Evolutionary conservation across 1,284 basidiomycete genomes (phyloP), one percentile per base, ranked within the genome.

Genomic region (Gomphus bonarii): DNA sequence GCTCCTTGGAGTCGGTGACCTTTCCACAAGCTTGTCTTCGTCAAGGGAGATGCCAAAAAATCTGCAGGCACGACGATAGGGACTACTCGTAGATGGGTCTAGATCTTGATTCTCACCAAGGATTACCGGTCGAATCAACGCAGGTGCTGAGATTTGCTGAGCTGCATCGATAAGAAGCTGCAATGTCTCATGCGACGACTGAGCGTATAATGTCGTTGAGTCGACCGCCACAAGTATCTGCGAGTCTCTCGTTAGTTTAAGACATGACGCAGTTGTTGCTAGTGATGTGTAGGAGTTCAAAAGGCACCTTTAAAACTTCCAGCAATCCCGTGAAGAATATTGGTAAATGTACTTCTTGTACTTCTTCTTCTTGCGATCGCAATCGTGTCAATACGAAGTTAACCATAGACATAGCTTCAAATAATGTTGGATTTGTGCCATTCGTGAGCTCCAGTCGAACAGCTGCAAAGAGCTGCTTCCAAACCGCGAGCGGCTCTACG

Each of bases 401-500:
- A 0, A 81, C 73, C 69, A 91, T 77, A 36, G 70, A 69, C 49
- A 86, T 75, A 7, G 80, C 79, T 72, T 85, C 81, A 38, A 68
- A 68, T 62, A 12, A 64, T 64, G 38, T 71, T 72, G 57, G 56
- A 30, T 50, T 44, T 7, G 73, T 73, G 1, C 20, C 11, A 18
- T 14, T 49, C 65, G 65, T 20, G 14, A 89, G 73, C 60, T 85
- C 79, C 1, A 70, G 61, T 60, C 81, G 71, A 42, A 86, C 70
- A 3, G 78, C 72, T 18, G 69, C 66, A 52, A 90, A 78, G 0
- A 98, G 68, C 43, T 84, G 79, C 61, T 83, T 88, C 91, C 95
- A 99, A 1, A 94, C 73, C 35, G 94, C 76, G 58, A 83, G 81
- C 1, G 94, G 94, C 62, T 99, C 97, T 9, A 95, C 80, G 7